Base-by-base conservation (phyloP, 2,329 filamentous ascomycete species). In the Ophiocordyceps camponoti-saundersi region DNA sequence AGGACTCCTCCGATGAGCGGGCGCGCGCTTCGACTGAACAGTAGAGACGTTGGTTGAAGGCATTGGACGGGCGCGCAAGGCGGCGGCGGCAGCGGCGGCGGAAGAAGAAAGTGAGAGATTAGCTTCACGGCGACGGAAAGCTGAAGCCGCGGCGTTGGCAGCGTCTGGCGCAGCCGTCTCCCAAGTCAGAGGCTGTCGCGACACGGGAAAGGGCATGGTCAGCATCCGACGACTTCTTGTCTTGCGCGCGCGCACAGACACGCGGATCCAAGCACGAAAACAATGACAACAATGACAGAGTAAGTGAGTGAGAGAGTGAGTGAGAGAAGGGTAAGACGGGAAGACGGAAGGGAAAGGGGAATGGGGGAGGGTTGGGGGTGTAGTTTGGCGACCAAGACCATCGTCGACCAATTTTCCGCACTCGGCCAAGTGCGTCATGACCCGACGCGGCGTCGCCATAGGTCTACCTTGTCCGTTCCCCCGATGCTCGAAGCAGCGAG, bases 31-130 rank as follows among this genome's bases (percentile, higher is more conserved):
- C 6, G 90, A 94, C 63, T 94, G 83, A 42, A 93, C 78, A 58
- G 87, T 79, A 60, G 79, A 82, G 48, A 95, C 82, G 54, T 80
- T 80, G 46, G 81, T 90, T 21, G 87, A 88, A 2, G 84, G 80
- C 46, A 80, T 80, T 11, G 86, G 81, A 54, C 84, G 78, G 43
- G 82, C 84, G 58, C 82, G 80, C 49, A 96, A 73, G 44, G 89
- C 89, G 26, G 88, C 80, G 16, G 87, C 88, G 7, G 90, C 89
- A 13, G 90, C 90, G 7, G 89, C 85, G 34, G 34, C 34, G 15
- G 34, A 13, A 39, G 84, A 82, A 40, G 89, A 93, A 42, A 95
- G 72, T 49, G 77, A 79, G 49, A 68, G 70, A 75, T 55, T 80
- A 75, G 55, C 74, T 61, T 77, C 73, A 57, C 73, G 79, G 55